These are phyloP conservation scores for Pyrus bretschneideri DNA, from an alignment of 306 rosid genomes.

Conservation along the genomic window DNA sequence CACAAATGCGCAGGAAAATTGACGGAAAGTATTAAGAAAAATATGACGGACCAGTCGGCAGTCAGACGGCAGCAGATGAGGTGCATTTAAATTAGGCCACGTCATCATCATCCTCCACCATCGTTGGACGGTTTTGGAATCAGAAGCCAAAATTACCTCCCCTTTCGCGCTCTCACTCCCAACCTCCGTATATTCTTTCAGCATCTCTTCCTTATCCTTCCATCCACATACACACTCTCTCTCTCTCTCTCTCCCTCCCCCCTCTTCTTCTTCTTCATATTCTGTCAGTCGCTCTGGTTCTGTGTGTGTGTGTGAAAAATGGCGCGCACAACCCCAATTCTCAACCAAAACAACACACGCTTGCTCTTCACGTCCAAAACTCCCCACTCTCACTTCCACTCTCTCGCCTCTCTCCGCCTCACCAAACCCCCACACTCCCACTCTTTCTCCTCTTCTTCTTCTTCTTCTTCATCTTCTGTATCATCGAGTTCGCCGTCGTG, in stretches of 20 bases:
- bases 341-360: slow-evolving; percentile 29
- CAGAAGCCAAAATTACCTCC: not conserved
- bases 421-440: slow-evolving; percentile 11
- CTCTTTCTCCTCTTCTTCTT: not conserved
- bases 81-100: not conserved
- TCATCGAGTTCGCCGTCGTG: slow-evolving; percentile 23
- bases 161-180: not conserved
- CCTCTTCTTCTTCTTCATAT: not conserved
- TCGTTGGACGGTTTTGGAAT: not conserved
- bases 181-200: slow-evolving; percentile 29
- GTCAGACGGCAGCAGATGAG: not conserved
- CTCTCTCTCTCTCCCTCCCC: not conserved
- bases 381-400: slow-evolving; percentile 16
- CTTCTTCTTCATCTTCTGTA: not conserved
- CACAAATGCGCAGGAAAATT: not conserved
- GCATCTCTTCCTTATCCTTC: slow-evolving; percentile 27
- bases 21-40: not conserved
- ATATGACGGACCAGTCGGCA: not conserved
- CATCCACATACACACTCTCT: not conserved
- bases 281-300: not conserved
- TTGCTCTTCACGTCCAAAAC: slow-evolving; percentile 39
- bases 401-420: slow-evolving; percentile 25
- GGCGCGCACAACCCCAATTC: slow-evolving; percentile 43
- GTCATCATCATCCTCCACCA: not conserved
- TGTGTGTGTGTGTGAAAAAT: slow-evolving; percentile 16